Evolutionary conservation across 768 basidiomycete genomes (phyloP).

Genomic region (Psilocybe cubensis): DNA sequence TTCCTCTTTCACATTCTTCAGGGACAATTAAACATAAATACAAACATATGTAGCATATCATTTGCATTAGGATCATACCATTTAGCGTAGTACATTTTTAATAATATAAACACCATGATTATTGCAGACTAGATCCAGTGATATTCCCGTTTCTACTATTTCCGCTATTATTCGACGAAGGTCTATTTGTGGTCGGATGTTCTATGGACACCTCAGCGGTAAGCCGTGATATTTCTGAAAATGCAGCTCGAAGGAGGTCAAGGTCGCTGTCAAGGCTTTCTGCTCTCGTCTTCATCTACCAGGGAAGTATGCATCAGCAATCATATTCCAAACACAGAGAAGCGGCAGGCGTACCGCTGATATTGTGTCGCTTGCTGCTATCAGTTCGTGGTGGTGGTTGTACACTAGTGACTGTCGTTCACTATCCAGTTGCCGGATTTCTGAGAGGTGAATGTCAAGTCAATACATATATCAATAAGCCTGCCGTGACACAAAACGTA

Average conservation of each 20-base stretch:
- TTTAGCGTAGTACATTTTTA: no score
- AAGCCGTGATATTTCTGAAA: slow-evolving; percentile 85
- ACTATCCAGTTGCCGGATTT: slow-evolving; percentile 85
- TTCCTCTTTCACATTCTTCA: no score
- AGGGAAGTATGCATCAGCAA: neutral
- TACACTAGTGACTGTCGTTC: slow-evolving; percentile 92
- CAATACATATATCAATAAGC: neutral
- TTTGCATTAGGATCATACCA: no score
- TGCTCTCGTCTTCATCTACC: slow-evolving; percentile 85
- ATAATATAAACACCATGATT: neutral
- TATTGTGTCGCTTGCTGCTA: slow-evolving; percentile 92
- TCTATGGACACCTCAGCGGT: slow-evolving; percentile 69
- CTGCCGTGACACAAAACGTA: slow-evolving; percentile 19
- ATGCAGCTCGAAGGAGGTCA: slow-evolving; percentile 77
- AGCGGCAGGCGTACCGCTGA: slow-evolving; percentile 59
- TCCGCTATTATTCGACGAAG: neutral
- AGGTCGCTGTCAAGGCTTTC: slow-evolving; percentile 86
- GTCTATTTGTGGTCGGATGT: neutral
- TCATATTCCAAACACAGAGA: neutral
- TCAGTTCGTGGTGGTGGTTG: slow-evolving; percentile 94
- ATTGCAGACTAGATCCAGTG: neutral
- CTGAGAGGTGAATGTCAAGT: slow-evolving; percentile 42
- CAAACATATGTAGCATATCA: no score
- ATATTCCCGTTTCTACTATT: neutral
- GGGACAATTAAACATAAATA: no score